Evolutionary conservation across 2,329 filamentous ascomycete genomes (phyloP).

Genomic region (Cladosporium sp.): DNA sequence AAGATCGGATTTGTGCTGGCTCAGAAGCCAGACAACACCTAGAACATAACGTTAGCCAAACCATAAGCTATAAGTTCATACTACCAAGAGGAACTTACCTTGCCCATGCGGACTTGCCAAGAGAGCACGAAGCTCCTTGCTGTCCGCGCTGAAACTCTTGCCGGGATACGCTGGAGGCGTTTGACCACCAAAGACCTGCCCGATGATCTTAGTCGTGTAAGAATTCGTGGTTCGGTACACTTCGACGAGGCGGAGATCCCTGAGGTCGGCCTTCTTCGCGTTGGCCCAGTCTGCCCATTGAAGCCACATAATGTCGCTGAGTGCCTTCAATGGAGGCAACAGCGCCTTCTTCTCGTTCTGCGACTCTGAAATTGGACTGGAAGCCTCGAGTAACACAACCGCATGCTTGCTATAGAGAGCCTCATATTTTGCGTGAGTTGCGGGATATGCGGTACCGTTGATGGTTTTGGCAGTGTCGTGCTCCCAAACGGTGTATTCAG

Average conservation of each 20-base stretch:
- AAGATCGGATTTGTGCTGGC: slow-evolving; percentile 22
- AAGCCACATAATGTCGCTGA: slow-evolving; percentile 7
- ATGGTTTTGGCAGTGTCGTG: not conserved
- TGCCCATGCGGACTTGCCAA: slow-evolving; percentile 21
- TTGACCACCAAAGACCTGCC: not conserved
- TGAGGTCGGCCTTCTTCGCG: not conserved
- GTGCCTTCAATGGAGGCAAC: not conserved
- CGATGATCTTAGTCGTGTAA: not conserved
- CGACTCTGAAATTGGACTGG: not conserved
- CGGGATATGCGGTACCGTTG: not conserved
- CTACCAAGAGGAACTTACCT: not conserved
- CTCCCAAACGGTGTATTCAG: slow-evolving; percentile 4
- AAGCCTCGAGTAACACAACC: not conserved
- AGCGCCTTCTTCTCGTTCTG: not conserved
- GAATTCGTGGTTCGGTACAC: not conserved
- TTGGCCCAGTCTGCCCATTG: not conserved
- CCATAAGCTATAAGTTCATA: not conserved
- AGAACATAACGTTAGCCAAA: not conserved
- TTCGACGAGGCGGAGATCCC: not conserved
- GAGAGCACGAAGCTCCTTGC: slow-evolving; percentile 17
- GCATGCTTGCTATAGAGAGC: not conserved
- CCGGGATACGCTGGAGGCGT: not conserved
- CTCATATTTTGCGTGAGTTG: not conserved
- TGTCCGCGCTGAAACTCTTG: slow-evolving; percentile 2
- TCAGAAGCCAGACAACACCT: slow-evolving; percentile 20